Base-by-base conservation (phyloP, 23 red algal genomes). In the Chondrus crispus region DNA sequence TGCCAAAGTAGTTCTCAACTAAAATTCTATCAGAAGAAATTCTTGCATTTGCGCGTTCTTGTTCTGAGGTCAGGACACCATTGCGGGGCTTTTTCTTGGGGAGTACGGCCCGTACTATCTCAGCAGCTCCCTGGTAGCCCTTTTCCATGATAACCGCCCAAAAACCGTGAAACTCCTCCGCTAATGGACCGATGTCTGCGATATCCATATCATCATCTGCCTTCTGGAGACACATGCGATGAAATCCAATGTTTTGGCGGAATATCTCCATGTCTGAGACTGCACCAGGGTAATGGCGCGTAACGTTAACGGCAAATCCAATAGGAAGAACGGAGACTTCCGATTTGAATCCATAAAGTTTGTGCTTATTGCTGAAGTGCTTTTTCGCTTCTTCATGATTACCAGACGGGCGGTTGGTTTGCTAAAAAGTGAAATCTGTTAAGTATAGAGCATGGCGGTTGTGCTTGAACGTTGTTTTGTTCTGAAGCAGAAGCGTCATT, bases 321-420 rank as follows among this genome's bases (percentile, higher is more conserved):
- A 38, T 77, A 42, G 72, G 72, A 38, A 42, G 24, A 7, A 77
- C 72, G 19, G 72, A 77, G 8, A 60, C 77, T 84, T 84, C 80
- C 46, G 42, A 3, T 7, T 36, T 84, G 8, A 62, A 63, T 41
- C 75, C 75, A 52, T 80, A 55, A 2, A 80, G 26, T 55, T 80
- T 80, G 43, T 80, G 75, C 28, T 80, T 80, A 50, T 47, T n/a
- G 30, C 45, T 26, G 26, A 26, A 51, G 16, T 55, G 53, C 12
- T 62, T 62, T 35, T 80, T 16, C 14, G 38, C 39, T 80, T 80
- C 75, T 4, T 11, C 26, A n/a, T 50, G 19, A 52, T 22, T 80
- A 22, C 43, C 75, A 52, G 75, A 3, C 3, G 75, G 75, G 3
- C 75, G 37, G 53, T 35, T 46, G 3, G 40, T 13, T 80, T 80